Conservation (phyloP, 345 rosid genomes). For the Cardamine occulta region DNA sequence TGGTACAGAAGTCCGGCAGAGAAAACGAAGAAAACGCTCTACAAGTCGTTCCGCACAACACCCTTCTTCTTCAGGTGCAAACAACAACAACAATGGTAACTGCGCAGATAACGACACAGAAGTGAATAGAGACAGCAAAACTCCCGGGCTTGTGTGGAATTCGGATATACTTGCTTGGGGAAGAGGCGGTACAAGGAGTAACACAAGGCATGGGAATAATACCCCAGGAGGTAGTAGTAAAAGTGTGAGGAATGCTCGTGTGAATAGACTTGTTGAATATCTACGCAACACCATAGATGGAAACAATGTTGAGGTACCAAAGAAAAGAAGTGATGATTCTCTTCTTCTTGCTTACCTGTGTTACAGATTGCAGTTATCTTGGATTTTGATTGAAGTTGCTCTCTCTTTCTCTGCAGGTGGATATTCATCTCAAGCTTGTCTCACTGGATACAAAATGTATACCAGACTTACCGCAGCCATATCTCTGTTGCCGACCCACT, state of each 20-base stretch:
- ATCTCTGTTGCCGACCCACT: slow-evolving; percentile 75
- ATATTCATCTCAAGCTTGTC: slow-evolving; percentile 78
- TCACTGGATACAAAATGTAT: slow-evolving; percentile 60
- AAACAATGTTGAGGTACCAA: slow-evolving; percentile 69
- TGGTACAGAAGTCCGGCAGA: slow-evolving; percentile 60
- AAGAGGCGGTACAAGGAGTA: slow-evolving; percentile 88
- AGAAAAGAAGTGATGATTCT: slow-evolving; percentile 15
- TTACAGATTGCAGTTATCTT: slow-evolving; percentile 7
- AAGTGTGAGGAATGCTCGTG: slow-evolving; percentile 64
- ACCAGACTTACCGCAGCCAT: slow-evolving; percentile 73
- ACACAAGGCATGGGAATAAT: slow-evolving; percentile 84
- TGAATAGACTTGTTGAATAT: slow-evolving; percentile 74
- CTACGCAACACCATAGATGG: slow-evolving; percentile 69
- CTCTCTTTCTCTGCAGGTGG: slow-evolving; percentile 53
- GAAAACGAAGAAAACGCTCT: slow-evolving; percentile 63
- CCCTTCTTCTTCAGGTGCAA: slow-evolving; percentile 70
- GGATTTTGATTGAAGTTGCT: background rate
- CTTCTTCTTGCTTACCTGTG: slow-evolving; percentile 3
- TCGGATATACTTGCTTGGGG: slow-evolving; percentile 95
- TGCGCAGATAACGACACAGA: slow-evolving; percentile 67
- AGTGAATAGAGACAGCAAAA: slow-evolving; percentile 60
- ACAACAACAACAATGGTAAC: slow-evolving; percentile 58
- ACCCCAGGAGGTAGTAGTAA: slow-evolving; percentile 59
- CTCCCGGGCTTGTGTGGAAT: slow-evolving; percentile 85
- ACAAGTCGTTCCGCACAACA: slow-evolving; percentile 54